Base-by-base conservation (phyloP, 495 filamentous ascomycete species). In the Beverwykella pulmonaria region DNA sequence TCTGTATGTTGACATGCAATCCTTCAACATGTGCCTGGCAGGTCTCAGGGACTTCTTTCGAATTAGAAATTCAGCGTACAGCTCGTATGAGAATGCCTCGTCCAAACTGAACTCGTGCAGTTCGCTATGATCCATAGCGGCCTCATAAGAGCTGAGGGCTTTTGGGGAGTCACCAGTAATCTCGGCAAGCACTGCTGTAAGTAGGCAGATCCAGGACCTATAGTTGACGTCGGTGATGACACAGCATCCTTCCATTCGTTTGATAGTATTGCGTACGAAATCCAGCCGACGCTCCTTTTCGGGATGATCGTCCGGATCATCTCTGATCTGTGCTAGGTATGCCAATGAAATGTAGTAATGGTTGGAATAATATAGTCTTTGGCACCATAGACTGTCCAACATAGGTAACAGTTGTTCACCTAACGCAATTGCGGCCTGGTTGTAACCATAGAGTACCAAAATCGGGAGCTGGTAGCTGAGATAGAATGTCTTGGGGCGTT, bases 191-290 rank as follows among this genome's bases (percentile, higher is more conserved):
- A 92, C 83, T 1, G 90, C 92, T 46, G 91, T 88, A 3, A 97
- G 78, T 23, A 92, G 75, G 63, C 86, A 83, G 2, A 87, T 86
- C 89, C 90, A 94, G 69, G 87, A 82, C 25, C 87, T 77, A 73
- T 95, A 96, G 73, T 96, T 97, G 54, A 90, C 85, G 71, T 89
- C 83, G 46, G 86, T 91, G 27, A 90, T 80, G 23, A 76, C 76
- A 59, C 88, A 80, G 79, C 87, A 91, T 67, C 85, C 84, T 65
- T 88, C 86, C 34, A 95, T 87, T 73, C 85, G 83, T 30, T 82
- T 80, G 66, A 88, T 85, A 26, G 89, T 83, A 60, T 81, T 66
- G 32, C 80, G 65, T 0, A 90, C 80, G 15, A 80, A 82, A 14
- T 86, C 77, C 52, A 88, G 72, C n/a, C 86, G 74, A 26, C 83